Conservation (phyloP, 1,139 yeast species). For the Sugiyamaella xylanicola region DNA sequence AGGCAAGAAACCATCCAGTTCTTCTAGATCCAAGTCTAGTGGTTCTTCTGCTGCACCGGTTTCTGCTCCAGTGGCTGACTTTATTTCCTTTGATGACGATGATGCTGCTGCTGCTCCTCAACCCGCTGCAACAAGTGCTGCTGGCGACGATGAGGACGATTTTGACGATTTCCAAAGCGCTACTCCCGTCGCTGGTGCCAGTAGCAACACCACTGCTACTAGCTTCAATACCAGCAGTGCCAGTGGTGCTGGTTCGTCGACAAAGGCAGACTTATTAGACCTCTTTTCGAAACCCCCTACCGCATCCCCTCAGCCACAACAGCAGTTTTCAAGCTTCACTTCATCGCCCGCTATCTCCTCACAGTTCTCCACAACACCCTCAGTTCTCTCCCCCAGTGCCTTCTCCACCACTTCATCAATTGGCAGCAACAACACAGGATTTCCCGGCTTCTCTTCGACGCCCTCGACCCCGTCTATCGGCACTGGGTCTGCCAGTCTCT, state of each 20-base stretch:
- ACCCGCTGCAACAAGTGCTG: conserved; percentile 33
- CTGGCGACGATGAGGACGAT: conserved; percentile 72
- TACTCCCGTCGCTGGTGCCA: conserved; percentile 34
- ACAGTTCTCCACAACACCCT: conserved; percentile 41
- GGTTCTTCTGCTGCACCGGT: conserved; percentile 11
- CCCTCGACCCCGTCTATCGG: conserved; percentile 20
- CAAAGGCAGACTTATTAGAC: conserved; percentile 30
- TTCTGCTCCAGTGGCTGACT: conserved; percentile 29
- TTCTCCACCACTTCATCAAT: conserved; percentile 12
- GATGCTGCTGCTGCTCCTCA: conserved; percentile 23
- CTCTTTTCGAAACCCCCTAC: conserved; percentile 30
- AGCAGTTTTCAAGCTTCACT: conserved; percentile 24
- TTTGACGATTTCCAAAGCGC: conserved; percentile 95
- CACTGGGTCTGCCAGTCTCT: conserved; percentile 20
- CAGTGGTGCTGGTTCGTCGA: conserved; percentile 30
- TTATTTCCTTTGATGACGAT: conserved; percentile 33
- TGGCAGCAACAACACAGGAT: conserved; percentile 9
- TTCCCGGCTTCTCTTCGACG: conserved; percentile 11
- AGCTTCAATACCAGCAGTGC: conserved; percentile 37
- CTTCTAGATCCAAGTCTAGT: neutral
- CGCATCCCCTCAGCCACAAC: conserved; percentile 31
- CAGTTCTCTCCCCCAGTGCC: conserved; percentile 23
- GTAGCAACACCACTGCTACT: conserved; percentile 38
- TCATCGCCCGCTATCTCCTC: conserved; percentile 34
- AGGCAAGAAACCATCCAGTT: conserved; percentile 7